Evolutionary conservation across 129 eudicot species (phyloP), one percentile per base, ranked within the genome.

Genomic region (Saposhnikovia divaricata): DNA sequence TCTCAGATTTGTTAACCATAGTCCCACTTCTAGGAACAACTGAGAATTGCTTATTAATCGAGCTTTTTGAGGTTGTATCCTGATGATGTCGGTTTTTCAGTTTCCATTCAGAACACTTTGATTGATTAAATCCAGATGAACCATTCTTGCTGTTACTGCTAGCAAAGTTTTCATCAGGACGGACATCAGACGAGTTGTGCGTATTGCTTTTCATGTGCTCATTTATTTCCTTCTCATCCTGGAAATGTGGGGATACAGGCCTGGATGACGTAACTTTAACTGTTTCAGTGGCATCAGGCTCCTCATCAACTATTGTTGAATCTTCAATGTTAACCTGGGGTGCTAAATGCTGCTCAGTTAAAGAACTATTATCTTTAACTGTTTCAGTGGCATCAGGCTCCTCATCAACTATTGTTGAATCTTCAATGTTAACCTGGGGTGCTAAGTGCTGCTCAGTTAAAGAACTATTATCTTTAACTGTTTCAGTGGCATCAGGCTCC

Each of bases 161-260:
- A 28, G 4, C 68, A 59, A 23, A 8, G 34, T 23, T 59, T 9
- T n/a, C 31, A 59, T 59, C 68, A 59, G 68, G 63, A 55, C 27
- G 1, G 63, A 21, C 91, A 74, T 85, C 90, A 16, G 82, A 83
- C 46, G 79, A 34, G 57, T 63, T 78, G 15, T 78, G 81, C 69
- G 53, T 42, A 77, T 77, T 76, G 55, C 78, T 46, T 61, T 74
- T 68, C 34, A 55, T 57, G 83, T 68, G 82, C 72, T 81, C 87
- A 39, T 87, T 80, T 31, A 75, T 81, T 59, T 75, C 39, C 47
- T 82, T 82, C 68, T 84, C 85, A 14, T 84, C 90, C 44, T 80
- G 86, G 80, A 71, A 34, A 77, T 88, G 91, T 70, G 89, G 91
- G 65, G 92, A 89, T 45, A 80, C 75, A 73, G 89, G 88, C 82